Evolutionary conservation across 2,329 filamentous ascomycete species (phyloP).

Genomic region (Annulohypoxylon truncatum): DNA sequence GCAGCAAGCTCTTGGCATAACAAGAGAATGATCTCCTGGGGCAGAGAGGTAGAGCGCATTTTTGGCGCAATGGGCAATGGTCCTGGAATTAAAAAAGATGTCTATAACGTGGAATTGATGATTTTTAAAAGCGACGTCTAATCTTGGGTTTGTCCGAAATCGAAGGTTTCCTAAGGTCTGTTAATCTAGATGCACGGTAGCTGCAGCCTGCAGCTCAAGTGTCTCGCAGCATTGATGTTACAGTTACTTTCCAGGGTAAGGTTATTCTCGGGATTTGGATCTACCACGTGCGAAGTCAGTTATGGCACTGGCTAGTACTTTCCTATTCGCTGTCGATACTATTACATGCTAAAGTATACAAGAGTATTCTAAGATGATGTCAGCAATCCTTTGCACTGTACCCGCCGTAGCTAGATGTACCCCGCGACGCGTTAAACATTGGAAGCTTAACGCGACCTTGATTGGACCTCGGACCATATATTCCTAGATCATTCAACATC

Average conservation of each 20-base stretch:
- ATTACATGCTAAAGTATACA: not conserved
- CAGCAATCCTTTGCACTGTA: constrained; percentile 17
- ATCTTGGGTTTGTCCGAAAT: not conserved
- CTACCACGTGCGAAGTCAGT: not conserved
- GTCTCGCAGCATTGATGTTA: not conserved
- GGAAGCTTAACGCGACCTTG: constrained; percentile 30
- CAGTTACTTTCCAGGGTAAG: not conserved
- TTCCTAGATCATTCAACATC: not conserved
- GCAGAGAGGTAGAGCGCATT: constrained; percentile 51
- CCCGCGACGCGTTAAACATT: constrained; percentile 47
- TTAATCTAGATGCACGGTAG: not conserved
- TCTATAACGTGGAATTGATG: not conserved
- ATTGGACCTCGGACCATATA: not conserved
- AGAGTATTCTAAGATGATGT: not conserved
- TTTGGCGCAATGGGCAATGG: not conserved
- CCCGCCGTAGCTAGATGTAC: constrained; percentile 17
- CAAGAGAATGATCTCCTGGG: constrained; percentile 70
- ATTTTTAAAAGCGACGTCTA: not conserved
- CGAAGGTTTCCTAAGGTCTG: not conserved
- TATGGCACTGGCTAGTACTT: constrained; percentile 5
- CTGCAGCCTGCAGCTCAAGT: not conserved
- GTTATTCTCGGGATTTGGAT: not conserved
- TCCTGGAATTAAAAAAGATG: not conserved
- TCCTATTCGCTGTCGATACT: not conserved
- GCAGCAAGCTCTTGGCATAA: constrained; percentile 69